Conservation (phyloP, 371 early-diverging fungal species). For the Gilbertella persicaria region DNA sequence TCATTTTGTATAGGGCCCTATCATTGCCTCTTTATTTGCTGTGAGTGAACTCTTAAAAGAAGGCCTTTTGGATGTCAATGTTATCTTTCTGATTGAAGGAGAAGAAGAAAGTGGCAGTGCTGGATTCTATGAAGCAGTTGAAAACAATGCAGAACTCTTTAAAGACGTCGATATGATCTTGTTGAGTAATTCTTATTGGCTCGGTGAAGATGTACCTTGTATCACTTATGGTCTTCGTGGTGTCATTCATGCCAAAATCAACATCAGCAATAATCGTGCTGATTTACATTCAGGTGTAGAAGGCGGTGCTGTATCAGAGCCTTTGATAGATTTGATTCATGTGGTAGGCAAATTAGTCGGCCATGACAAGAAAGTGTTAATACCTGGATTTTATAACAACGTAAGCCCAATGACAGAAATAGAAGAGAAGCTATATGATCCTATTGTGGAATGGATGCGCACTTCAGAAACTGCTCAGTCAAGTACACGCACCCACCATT, state of each 20-base stretch:
- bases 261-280: constrained; percentile 40
- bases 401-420: constrained; percentile 52
- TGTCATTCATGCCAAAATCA: constrained; percentile 70
- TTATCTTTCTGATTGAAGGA: constrained; percentile 82
- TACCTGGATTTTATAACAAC: constrained; percentile 68
- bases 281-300: constrained; percentile 88
- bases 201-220: constrained; percentile 69
- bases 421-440: constrained; percentile 59
- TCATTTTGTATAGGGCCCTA: constrained; percentile 60
- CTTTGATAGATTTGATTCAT: constrained; percentile 73
- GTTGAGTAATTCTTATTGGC: constrained; percentile 71
- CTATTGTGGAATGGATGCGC: constrained; percentile 51
- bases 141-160: constrained; percentile 56
- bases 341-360: constrained; percentile 64
- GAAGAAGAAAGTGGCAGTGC: constrained; percentile 82
- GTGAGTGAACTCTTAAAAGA: constrained; percentile 68
- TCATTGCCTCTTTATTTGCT: constrained; percentile 75
- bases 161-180: constrained; percentile 73
- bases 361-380: constrained; percentile 58
- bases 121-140: constrained; percentile 70
- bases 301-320: constrained; percentile 81
- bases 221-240: constrained; percentile 76
- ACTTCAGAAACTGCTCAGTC: constrained; percentile 28
- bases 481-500: constrained; percentile 37
- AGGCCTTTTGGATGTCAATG: constrained; percentile 62